A percentile compares a stretch with the other conserved stretches of the same genome.
phyloP scores from a whole-genome alignment of 1,284 basidiomycete genomes.

The Meira nashicola region DNA sequence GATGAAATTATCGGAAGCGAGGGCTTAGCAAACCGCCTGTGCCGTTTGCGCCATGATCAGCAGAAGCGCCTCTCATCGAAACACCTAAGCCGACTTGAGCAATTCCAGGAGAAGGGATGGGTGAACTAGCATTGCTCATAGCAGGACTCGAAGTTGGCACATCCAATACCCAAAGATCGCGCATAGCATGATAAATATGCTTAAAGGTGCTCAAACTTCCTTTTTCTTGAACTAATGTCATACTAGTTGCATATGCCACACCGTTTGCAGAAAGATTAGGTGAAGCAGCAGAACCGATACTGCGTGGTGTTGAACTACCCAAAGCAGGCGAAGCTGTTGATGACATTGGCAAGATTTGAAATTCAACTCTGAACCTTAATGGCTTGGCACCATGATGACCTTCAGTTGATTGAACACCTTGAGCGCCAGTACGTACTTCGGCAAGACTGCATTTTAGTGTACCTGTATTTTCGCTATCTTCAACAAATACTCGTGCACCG shows the following conservation, averaged over 20 bases:
- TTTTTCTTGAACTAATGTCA: constrained; percentile 79
- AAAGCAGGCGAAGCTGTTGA: constrained; percentile 5
- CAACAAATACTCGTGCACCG: constrained; percentile 65
- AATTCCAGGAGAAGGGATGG: constrained; percentile 3
- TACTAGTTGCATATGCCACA: constrained; percentile 56
- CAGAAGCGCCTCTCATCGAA: not conserved
- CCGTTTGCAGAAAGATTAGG: constrained; percentile 18
- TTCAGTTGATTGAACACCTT: constrained; percentile 18
- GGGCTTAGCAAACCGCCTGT: too few relatives aligned
- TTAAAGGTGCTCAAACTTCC: constrained; percentile 78
- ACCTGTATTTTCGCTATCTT: constrained; percentile 55
- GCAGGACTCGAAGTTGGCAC: not conserved
- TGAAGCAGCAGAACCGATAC: not conserved
- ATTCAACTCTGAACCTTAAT: constrained; percentile 48
- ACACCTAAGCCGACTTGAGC: constrained; percentile 8
- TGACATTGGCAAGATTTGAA: constrained; percentile 34
- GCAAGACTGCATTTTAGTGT: constrained; percentile 35
- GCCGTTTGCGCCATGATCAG: too few relatives aligned
- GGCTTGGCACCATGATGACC: constrained; percentile 24
- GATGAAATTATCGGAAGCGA: too few relatives aligned
- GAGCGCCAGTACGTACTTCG: constrained; percentile 29
- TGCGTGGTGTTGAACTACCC: constrained; percentile 6
- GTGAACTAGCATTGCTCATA: not conserved
- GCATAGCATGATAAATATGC: constrained; percentile 66
- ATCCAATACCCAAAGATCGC: constrained; percentile 64